Percentiles rank a stretch among this genome's conserved stretches.
phyloP scores from a whole-genome alignment of 169 alveolate genomes.

The Plasmodium gaboni region DNA sequence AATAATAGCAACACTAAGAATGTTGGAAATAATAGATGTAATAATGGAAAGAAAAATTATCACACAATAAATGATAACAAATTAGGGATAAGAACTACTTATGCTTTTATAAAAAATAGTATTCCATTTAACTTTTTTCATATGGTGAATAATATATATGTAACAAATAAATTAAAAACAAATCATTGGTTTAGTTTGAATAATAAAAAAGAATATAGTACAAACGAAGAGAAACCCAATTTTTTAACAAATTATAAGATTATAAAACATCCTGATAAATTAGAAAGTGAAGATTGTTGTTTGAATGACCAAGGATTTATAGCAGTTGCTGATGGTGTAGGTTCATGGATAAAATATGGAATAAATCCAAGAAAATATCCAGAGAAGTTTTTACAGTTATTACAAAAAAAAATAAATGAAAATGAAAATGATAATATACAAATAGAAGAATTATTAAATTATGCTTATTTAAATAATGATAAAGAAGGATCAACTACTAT shows the following conservation, averaged over 20 bases:
- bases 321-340: conserved; percentile 57
- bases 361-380: conserved; percentile 52
- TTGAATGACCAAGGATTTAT: conserved; percentile 37
- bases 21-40: not conserved
- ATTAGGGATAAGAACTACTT: conserved; percentile 4
- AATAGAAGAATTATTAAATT: conserved; percentile 46
- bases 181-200: conserved; percentile 12
- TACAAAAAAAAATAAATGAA: conserved; percentile 33
- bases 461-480: conserved; percentile 55
- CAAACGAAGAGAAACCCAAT: not conserved
- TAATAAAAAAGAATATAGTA: conserved; percentile 16
- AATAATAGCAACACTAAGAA: not conserved
- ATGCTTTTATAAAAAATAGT: conserved; percentile 23
- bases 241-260: conserved; percentile 42
- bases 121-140: conserved; percentile 40
- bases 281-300: conserved; percentile 59
- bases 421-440: conserved; percentile 34
- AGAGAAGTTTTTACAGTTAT: conserved; percentile 36
- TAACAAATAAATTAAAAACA: conserved; percentile 35
- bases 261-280: conserved; percentile 49
- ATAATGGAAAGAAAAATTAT: not conserved
- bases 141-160: conserved; percentile 27
- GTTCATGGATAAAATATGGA: conserved; percentile 31
- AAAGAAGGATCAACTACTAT: conserved; percentile 49
- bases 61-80: conserved; percentile 22